These are phyloP conservation scores for Agmasoma carcini DNA, from an alignment of 371 early-diverging fungal genomes.

Conservation along the genomic window DNA sequence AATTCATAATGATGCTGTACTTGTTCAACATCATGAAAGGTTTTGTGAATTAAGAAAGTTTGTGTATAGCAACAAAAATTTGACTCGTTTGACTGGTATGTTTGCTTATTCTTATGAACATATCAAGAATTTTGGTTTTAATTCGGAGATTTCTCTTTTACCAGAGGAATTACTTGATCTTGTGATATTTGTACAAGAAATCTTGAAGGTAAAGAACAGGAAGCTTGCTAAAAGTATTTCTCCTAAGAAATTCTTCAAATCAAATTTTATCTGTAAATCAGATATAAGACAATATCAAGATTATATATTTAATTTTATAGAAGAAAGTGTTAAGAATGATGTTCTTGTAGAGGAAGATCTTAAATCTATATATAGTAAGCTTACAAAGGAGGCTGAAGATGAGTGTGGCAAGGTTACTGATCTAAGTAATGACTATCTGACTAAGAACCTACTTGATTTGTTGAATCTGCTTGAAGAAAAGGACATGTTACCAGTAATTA, in stretches of 20 bases:
- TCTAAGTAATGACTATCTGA: conserved; percentile 31
- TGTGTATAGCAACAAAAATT: conserved; percentile 38
- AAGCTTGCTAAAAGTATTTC: conserved; percentile 36
- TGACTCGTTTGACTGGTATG: conserved; percentile 46
- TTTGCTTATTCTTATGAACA: conserved; percentile 51
- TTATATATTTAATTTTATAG: conserved; percentile 42
- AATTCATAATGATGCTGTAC: conserved; percentile 45
- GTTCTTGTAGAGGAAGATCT: conserved; percentile 42
- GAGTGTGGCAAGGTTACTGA: conserved; percentile 20
- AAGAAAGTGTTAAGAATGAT: conserved; percentile 42
- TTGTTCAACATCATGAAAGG: conserved; percentile 49
- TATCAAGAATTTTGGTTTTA: conserved; percentile 51
- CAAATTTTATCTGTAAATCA: conserved; percentile 49
- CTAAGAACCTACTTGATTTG: conserved; percentile 45
- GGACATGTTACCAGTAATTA: conserved; percentile 56
- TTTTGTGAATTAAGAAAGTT: conserved; percentile 53
- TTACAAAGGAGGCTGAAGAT: conserved; percentile 39
- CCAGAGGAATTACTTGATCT: conserved; percentile 53
- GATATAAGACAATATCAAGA: conserved; percentile 50
- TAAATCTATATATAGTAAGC: conserved; percentile 46
- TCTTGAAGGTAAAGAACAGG: conserved; percentile 41
- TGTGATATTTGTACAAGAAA: conserved; percentile 47
- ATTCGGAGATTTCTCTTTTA: conserved; percentile 52
- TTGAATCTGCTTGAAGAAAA: conserved; percentile 41
- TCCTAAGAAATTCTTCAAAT: conserved; percentile 52